A percentile compares a stretch with the other conserved stretches of the same genome.
These are phyloP conservation scores for Microdochium nivale DNA, from an alignment of 2,329 filamentous ascomycete genomes.

Conservation along the genomic window DNA sequence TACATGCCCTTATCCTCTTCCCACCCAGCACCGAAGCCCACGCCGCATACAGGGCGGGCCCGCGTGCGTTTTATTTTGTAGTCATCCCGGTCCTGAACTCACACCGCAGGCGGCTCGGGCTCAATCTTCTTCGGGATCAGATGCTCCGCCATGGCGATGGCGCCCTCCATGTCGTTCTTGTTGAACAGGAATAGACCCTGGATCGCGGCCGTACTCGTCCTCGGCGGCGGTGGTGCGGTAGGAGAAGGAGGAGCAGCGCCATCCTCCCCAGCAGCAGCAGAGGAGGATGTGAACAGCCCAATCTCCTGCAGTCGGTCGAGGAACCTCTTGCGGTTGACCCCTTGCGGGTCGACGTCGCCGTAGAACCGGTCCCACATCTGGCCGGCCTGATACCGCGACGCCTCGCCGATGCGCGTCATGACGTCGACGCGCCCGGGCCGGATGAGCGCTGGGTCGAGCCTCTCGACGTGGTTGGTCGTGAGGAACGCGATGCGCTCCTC, in stretches of 20 bases:
- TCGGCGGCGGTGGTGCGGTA: conserved; percentile 13
- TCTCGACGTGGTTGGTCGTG: conserved; percentile 84
- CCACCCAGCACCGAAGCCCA: too few relatives aligned
- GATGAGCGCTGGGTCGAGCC: conserved; percentile 77
- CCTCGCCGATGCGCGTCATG: conserved; percentile 78
- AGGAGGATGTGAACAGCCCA: conserved; percentile 56
- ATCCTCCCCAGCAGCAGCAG: conserved; percentile 33
- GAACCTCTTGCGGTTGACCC: conserved; percentile 58
- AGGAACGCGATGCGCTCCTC: conserved; percentile 86
- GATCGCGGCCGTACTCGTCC: conserved; percentile 80
- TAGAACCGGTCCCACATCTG: conserved; percentile 96
- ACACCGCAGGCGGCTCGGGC: conserved; percentile 20
- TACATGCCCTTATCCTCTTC: too few relatives aligned
- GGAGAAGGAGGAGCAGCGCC: not conserved
- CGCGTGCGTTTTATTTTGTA: too few relatives aligned
- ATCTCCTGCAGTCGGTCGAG: conserved; percentile 60
- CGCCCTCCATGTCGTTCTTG: conserved; percentile 82
- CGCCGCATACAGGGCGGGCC: too few relatives aligned
- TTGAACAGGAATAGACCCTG: conserved; percentile 95
- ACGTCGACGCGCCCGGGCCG: conserved; percentile 85
- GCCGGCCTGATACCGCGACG: conserved; percentile 73
- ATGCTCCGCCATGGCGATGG: conserved; percentile 69
- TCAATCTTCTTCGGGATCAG: conserved; percentile 51
- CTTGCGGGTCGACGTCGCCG: conserved; percentile 63
- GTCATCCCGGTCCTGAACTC: too few relatives aligned